Conservation (phyloP, 2,329 filamentous ascomycete genomes). For the Pseudopithomyces chartarum region DNA sequence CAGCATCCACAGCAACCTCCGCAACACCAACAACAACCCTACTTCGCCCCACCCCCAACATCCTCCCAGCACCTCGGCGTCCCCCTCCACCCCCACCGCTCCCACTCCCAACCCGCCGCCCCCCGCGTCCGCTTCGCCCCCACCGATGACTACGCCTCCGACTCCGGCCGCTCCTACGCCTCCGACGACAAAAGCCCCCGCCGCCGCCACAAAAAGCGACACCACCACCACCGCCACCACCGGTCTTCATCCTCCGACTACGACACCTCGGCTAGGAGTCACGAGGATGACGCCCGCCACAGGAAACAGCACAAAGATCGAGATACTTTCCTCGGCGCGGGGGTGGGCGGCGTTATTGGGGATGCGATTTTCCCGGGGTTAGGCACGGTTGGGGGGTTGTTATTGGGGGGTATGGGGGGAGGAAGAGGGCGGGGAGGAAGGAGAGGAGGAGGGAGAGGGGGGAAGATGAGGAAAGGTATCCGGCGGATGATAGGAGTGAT, state of each 20-base stretch:
- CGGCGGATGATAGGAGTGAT: too few species aligned
- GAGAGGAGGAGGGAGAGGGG: slow-evolving; percentile 25
- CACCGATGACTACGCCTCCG: slow-evolving; percentile 25
- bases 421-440: slow-evolving; percentile 45
- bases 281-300: slow-evolving; percentile 1
- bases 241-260: slow-evolving; percentile 5
- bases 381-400: slow-evolving; percentile 45
- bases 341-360: slow-evolving; percentile 51
- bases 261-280: not conserved
- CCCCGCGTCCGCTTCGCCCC: slow-evolving; percentile 39
- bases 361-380: slow-evolving; percentile 52
- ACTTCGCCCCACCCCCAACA: slow-evolving; percentile 23
- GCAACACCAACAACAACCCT: slow-evolving; percentile 18
- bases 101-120: slow-evolving; percentile 34
- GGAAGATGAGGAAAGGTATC: too few species aligned
- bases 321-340: slow-evolving; percentile 52
- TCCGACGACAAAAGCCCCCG: slow-evolving; percentile 24
- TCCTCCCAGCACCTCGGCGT: slow-evolving; percentile 25
- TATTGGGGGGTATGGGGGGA: slow-evolving; percentile 49
- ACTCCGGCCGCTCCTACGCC: slow-evolving; percentile 15
- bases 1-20: slow-evolving; percentile 11
- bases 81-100: slow-evolving; percentile 31
- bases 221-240: slow-evolving; percentile 20
- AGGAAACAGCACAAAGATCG: slow-evolving; percentile 30
- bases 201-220: slow-evolving; percentile 18